These are phyloP conservation scores for Colletotrichum trifolii DNA, from an alignment of 2,329 filamentous ascomycete genomes.

Conservation along the genomic window DNA sequence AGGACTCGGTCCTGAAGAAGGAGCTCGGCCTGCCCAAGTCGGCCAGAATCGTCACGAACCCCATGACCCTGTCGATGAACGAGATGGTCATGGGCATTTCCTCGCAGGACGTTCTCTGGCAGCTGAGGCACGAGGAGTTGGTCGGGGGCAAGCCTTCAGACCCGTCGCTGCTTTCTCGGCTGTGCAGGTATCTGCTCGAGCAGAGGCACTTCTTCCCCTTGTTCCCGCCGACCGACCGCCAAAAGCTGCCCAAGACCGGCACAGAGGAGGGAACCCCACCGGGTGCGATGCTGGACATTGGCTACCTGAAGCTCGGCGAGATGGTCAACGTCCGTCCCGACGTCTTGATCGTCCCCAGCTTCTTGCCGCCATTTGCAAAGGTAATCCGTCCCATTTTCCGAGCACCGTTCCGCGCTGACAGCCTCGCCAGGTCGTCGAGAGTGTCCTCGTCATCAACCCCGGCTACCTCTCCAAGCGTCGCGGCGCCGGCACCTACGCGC, in stretches of 20 bases:
- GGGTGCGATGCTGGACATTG: conserved; percentile 83
- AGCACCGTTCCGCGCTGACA: conserved; percentile 14
- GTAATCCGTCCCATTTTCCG: conserved; percentile 58
- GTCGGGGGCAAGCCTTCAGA: conserved; percentile 67
- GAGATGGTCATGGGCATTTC: conserved; percentile 86
- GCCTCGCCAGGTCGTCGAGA: conserved; percentile 80
- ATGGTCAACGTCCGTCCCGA: conserved; percentile 90
- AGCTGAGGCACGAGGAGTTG: conserved; percentile 80
- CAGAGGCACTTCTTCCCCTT: conserved; percentile 92
- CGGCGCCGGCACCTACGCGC: conserved; percentile 86
- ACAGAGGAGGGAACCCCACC: conserved; percentile 69
- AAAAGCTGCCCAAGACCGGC: conserved; percentile 73
- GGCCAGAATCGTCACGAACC: conserved; percentile 85
- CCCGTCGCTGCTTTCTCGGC: conserved; percentile 73
- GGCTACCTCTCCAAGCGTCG: conserved; percentile 86
- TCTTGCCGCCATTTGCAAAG: conserved; percentile 87
- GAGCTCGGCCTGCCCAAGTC: conserved; percentile 84
- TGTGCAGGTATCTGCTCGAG: conserved; percentile 83
- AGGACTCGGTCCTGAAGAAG: conserved; percentile 70
- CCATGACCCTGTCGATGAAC: conserved; percentile 89
- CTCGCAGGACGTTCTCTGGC: conserved; percentile 84
- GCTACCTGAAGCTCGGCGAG: conserved; percentile 89
- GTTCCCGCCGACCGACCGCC: conserved; percentile 81
- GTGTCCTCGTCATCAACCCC: conserved; percentile 90
- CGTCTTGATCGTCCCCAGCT: conserved; percentile 83